Conservation (phyloP, 805 yeast genomes). For the Saccharomycopsis vini region DNA sequence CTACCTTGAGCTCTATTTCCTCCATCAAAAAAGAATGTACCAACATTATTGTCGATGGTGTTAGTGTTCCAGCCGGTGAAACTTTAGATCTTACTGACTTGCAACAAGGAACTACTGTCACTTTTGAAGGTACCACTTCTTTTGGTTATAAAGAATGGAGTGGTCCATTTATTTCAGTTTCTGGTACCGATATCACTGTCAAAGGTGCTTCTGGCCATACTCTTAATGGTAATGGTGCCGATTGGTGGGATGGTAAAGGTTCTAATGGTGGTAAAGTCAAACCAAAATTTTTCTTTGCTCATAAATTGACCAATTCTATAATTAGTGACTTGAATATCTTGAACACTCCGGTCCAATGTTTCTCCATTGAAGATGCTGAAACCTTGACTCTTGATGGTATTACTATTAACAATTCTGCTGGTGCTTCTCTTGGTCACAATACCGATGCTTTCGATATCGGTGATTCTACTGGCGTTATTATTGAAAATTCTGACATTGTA, state of each 20-base stretch:
- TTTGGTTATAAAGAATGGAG: conserved; percentile 19
- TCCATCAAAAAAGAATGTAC: conserved; percentile 14
- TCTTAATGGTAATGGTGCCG: conserved; percentile 19
- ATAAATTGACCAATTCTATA: conserved; percentile 4
- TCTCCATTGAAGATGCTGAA: conserved; percentile 10
- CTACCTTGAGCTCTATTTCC: background rate
- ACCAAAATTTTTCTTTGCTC: conserved; percentile 19
- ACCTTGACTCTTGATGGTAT: conserved; percentile 12
- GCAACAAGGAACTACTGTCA: conserved; percentile 17
- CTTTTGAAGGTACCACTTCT: conserved; percentile 20
- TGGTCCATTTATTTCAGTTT: conserved; percentile 19
- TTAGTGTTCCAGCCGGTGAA: conserved; percentile 20
- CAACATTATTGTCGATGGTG: conserved; percentile 12
- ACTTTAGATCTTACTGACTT: conserved; percentile 19
- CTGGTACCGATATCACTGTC: conserved; percentile 18
- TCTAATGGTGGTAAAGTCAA: conserved; percentile 17
- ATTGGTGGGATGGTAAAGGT: conserved; percentile 21
- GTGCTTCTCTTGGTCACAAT: conserved; percentile 17
- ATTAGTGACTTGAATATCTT: conserved; percentile 17
- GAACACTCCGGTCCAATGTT: conserved; percentile 18
- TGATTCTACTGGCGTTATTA: conserved; percentile 9
- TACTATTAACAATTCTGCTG: conserved; percentile 15
- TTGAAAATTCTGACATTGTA: conserved; percentile 13
- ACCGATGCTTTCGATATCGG: conserved; percentile 21
- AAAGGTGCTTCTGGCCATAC: conserved; percentile 19